Percentiles rank a stretch among this genome's conserved stretches.
phyloP scores from a whole-genome alignment of 139 green algal species.

The Volvox reticuliferus region DNA sequence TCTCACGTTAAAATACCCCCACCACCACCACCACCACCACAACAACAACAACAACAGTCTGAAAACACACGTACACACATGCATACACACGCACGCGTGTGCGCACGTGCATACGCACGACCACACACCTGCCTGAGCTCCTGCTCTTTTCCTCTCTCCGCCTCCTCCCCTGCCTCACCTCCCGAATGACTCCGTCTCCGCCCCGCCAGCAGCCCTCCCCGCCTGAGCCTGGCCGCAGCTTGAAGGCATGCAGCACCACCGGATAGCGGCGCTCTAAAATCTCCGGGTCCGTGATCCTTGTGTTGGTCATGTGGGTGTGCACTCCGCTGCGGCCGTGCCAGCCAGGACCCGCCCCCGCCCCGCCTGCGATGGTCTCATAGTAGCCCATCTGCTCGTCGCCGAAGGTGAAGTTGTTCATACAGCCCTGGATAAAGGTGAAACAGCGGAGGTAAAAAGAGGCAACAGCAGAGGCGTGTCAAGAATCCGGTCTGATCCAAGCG shows the following conservation, averaged over 20 bases:
- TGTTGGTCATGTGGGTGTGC: constrained; percentile 99
- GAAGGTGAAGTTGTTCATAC: constrained; percentile 99
- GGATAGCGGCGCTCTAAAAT: constrained; percentile 94
- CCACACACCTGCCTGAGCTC: background rate
- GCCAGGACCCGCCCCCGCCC: constrained; percentile 89
- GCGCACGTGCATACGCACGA: background rate
- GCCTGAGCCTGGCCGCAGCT: constrained; percentile 84
- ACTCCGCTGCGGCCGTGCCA: constrained; percentile 94
- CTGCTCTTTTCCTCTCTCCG: background rate
- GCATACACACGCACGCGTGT: background rate
- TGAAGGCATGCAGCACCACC: constrained; percentile 90
- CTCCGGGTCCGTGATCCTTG: constrained; percentile 96
- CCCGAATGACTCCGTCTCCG: constrained; percentile 91
- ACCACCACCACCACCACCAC: background rate
- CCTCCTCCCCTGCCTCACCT: constrained; percentile 62
- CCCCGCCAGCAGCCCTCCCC: constrained; percentile 83
- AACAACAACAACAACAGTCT: background rate
- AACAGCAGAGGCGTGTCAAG: too few relatives aligned
- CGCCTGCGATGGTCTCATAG: constrained; percentile 98
- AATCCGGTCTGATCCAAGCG: too few relatives aligned
- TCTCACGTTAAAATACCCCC: too few relatives aligned
- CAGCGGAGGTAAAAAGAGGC: too few relatives aligned
- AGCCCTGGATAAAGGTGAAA: constrained; percentile 74
- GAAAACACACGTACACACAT: background rate
- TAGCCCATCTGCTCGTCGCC: constrained; percentile 93